Percentiles rank a stretch among this genome's conserved stretches.
Evolutionary conservation across 495 filamentous ascomycete genomes (phyloP).

Genomic region (Cercophora scortea): DNA sequence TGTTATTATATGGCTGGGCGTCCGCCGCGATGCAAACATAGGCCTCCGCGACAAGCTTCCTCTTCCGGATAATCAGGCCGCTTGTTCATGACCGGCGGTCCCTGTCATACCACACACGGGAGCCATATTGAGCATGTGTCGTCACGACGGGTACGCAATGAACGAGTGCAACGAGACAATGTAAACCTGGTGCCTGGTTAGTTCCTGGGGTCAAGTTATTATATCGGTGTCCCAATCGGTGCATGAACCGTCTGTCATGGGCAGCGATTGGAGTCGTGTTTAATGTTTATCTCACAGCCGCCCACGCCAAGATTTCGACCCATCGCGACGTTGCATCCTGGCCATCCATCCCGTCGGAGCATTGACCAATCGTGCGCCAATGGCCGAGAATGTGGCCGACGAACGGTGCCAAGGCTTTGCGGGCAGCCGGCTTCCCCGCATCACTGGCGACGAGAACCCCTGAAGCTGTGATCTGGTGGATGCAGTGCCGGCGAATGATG

Average conservation of each 20-base stretch:
- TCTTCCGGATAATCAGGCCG: no score
- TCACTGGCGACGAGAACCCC: not conserved
- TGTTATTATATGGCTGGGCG: not conserved
- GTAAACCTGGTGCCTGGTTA: not conserved
- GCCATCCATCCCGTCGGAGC: not conserved
- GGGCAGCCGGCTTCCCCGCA: not conserved
- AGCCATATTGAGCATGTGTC: no score
- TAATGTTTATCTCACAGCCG: not conserved
- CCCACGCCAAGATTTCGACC: not conserved
- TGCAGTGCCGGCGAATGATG: no score
- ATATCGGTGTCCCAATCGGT: not conserved
- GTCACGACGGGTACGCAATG: not conserved
- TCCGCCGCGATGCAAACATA: no score
- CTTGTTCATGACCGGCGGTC: no score
- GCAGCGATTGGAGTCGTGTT: not conserved
- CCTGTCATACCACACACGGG: no score
- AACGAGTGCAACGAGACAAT: not conserved
- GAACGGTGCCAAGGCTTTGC: not conserved
- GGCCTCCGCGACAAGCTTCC: no score
- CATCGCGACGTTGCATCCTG: not conserved
- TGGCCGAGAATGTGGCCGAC: not conserved
- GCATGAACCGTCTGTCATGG: not conserved
- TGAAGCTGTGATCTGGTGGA: no score
- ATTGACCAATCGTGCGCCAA: not conserved
- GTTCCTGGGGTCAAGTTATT: not conserved